Evolutionary conservation across 768 basidiomycete species (phyloP), one percentile per base, ranked within the genome.

Genomic region (Naematelia aurantialba): DNA sequence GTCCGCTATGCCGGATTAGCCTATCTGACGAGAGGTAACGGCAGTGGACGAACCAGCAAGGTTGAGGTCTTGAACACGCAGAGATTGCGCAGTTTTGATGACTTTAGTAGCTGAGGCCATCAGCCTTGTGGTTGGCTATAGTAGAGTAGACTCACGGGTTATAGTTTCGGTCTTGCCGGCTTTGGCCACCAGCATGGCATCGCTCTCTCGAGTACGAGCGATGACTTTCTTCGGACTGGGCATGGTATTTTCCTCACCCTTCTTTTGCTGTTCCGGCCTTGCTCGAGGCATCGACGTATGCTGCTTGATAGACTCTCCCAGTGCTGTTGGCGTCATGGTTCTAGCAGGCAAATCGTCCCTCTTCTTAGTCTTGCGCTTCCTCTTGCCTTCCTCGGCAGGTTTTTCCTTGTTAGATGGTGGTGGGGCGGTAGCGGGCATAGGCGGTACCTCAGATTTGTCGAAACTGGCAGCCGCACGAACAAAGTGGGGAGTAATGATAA

Each of bases 401-500:
- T 49, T 39, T 8, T 29, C 27, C 5, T 48, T 25, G 25, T 59
- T 45, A 1, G 58, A 58, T 8, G 58, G 21, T 10, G 60, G 55
- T 58, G 60, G 54, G 5, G 56, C 42, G 19, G 44, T 30, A 19
- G 10, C 21, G 13, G 67, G 58, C 12, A 63, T 17, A 2, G 56
- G 59, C 45, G 56, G 52, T n/a, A 58, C 58, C 3, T 51, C 56
- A 8, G 34, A 39, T 17, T 39, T 17, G 30, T 68, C 71, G 52
- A 55, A 66, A 2, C 59, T 61, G 13, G 72, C 65, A 11, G 75
- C 75, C 2, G 68, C 68, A 12, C 75, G 63, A 14, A 76, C 71
- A 52, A 76, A 76, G 45, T 74, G 71, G 29, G 75, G 75, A 5
- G 75, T 76, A 55, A 72, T 58, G 60, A 76, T 69, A 11, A 67